Conservation (phyloP, 2,329 filamentous ascomycete genomes). For the Alternaria rosae region DNA sequence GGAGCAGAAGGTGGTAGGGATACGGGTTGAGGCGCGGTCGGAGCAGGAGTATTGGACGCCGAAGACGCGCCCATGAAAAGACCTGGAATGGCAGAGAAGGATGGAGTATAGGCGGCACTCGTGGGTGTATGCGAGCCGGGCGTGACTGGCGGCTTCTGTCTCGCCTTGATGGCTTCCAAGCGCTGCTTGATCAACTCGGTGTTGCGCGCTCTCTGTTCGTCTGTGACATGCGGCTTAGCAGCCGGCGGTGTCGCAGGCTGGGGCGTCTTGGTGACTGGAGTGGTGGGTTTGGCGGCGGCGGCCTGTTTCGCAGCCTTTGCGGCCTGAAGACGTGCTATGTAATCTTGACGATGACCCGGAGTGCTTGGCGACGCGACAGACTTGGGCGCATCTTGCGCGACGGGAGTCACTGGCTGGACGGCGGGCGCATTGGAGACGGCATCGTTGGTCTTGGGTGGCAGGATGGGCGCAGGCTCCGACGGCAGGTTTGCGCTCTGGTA, state of each 20-base stretch:
- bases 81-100: conserved; percentile 58
- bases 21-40: conserved; percentile 56
- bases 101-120: conserved; percentile 14
- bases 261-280: conserved; percentile 18
- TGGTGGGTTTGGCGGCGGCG: conserved; percentile 17
- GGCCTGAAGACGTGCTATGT: conserved; percentile 78
- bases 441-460: conserved; percentile 27
- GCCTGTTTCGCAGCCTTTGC: conserved; percentile 66
- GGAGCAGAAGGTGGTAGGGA: conserved; percentile 30
- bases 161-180: conserved; percentile 67
- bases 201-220: conserved; percentile 64
- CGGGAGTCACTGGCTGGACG: conserved; percentile 11
- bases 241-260: conserved; percentile 23
- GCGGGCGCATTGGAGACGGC: conserved; percentile 10
- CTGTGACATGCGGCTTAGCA: conserved; percentile 28
- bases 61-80: conserved; percentile 57
- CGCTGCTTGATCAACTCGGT: conserved; percentile 81
- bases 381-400: conserved; percentile 24
- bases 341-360: conserved; percentile 73
- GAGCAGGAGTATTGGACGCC: conserved; percentile 2
- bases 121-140: conserved; percentile 9
- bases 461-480: conserved; percentile 35
- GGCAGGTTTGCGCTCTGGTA: conserved; percentile 41
- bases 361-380: conserved; percentile 23
- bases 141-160: conserved; percentile 22